Evolutionary conservation across 108 stramenopile species (phyloP).

Genomic region (Conticribra weissflogii): DNA sequence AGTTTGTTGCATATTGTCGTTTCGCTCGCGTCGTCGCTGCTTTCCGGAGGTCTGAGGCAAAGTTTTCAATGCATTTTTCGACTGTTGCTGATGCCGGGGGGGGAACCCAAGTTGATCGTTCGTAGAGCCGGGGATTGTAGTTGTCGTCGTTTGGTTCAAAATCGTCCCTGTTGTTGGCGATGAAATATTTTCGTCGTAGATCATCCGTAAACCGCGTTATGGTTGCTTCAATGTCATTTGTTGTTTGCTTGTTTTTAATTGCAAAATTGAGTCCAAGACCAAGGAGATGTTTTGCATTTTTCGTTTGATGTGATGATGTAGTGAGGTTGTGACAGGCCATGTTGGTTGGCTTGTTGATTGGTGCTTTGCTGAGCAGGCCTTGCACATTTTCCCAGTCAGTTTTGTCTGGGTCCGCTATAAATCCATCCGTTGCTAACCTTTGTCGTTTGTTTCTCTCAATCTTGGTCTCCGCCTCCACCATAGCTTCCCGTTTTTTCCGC

Average conservation of each 20-base stretch:
- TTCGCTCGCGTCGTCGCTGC: background rate
- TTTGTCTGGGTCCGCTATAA: background rate
- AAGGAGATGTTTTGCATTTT: background rate
- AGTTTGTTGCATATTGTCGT: background rate
- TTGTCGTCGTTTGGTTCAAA: constrained; percentile 6
- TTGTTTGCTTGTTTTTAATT: constrained; percentile 11
- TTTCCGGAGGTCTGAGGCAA: background rate
- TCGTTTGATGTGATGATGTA: background rate
- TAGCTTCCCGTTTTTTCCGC: background rate
- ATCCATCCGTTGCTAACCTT: background rate
- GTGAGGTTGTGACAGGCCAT: constrained; percentile 9
- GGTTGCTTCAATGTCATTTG: constrained; percentile 2
- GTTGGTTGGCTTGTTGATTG: background rate
- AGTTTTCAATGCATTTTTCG: background rate
- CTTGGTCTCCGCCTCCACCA: background rate
- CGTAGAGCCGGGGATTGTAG: background rate
- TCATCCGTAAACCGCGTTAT: constrained; percentile 8
- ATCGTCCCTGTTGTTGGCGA: background rate
- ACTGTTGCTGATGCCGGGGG: background rate
- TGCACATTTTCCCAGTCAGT: background rate
- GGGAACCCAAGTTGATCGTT: background rate
- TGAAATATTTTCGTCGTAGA: background rate
- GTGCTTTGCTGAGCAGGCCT: background rate
- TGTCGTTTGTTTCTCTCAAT: background rate
- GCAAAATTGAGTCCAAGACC: constrained; percentile 24